Evolutionary conservation across 306 rosid species (phyloP), one percentile per base, ranked within the genome.

Genomic region (Clitoria ternatea): DNA sequence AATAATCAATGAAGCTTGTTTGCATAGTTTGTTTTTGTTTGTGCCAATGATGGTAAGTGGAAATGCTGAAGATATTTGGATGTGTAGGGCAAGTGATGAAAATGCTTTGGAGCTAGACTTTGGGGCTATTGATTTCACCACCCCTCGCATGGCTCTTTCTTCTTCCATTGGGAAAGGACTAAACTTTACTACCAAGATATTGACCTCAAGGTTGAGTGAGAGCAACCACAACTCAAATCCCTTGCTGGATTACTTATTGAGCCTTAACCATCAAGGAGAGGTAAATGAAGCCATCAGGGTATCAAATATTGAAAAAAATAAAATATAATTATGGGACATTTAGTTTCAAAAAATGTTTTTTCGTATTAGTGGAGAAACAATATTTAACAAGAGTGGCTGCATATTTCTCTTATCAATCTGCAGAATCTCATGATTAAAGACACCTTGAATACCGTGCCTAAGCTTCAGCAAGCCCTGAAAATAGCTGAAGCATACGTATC

Each of bases 141-240:
- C 79, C 61, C 96, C 96, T 32, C 85, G 72, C 43, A 80, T 94
- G 80, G 79, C 82, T 20, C 86, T 94, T 49, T 82, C 97, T 40
- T 89, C 99, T 66, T 91, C 99, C 10, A 87, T 94, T 70, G 99
- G 99, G 60, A 86, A 86, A 60, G 99, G 99, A 55, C 76, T 89
- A 42, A 52, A 63, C 53, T 86, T 74, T 52, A 81, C 88, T 19
- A 66, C 89, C 5, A 94, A 85, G 82, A 77, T 94, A 69, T 40
- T 85, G 23, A 80, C 83, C 69, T 80, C 96, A 39, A 84, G 70
- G 73, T 73, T 94, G 62, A 73, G 70, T 64, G 90, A 85, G 33
- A 83, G 61, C 65, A 18, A 82, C 49, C 87, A 84, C 14, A 74
- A 67, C 75, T 39, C 86, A 61, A 92, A 94, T 71, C 90, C 97